These are phyloP conservation scores for Penicillium dipodomyicola DNA, from an alignment of 495 filamentous ascomycete genomes.

Conservation along the genomic window DNA sequence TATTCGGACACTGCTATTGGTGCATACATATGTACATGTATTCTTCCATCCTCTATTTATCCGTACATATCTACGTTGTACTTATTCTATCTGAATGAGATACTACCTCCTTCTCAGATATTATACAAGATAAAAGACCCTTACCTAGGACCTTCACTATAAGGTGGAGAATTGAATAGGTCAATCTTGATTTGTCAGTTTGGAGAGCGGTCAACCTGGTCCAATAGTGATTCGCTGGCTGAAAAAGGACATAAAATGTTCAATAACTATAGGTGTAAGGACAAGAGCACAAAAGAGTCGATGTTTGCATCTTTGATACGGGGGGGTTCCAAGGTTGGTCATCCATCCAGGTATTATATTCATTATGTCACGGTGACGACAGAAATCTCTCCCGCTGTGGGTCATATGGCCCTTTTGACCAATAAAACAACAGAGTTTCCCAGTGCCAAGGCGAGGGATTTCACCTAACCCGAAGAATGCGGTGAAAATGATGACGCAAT, in stretches of 20 bases:
- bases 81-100: not conserved
- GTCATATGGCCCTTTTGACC: slow-evolving; percentile 6
- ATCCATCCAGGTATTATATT: slow-evolving; percentile 1
- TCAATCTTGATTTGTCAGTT: not conserved
- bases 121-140: not conserved
- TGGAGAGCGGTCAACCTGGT: not conserved
- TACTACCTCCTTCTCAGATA: not conserved
- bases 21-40: not conserved
- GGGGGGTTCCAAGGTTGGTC: not conserved
- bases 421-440: slow-evolving; percentile 25
- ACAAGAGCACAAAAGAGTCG: not conserved
- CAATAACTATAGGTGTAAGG: not conserved
- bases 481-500: slow-evolving; percentile 20
- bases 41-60: not conserved
- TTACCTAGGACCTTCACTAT: not conserved
- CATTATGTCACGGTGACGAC: slow-evolving; percentile 35
- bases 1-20: too few species aligned
- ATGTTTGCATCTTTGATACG: slow-evolving; percentile 9
- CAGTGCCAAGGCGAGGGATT: slow-evolving; percentile 5
- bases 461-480: slow-evolving; percentile 9
- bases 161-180: not conserved
- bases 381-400: slow-evolving; percentile 25
- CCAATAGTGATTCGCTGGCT: not conserved
- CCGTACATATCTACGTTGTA: not conserved
- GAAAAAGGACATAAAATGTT: not conserved